Evolutionary conservation across 1,284 basidiomycete species (phyloP).

Genomic region (Trichosporon sp.): DNA sequence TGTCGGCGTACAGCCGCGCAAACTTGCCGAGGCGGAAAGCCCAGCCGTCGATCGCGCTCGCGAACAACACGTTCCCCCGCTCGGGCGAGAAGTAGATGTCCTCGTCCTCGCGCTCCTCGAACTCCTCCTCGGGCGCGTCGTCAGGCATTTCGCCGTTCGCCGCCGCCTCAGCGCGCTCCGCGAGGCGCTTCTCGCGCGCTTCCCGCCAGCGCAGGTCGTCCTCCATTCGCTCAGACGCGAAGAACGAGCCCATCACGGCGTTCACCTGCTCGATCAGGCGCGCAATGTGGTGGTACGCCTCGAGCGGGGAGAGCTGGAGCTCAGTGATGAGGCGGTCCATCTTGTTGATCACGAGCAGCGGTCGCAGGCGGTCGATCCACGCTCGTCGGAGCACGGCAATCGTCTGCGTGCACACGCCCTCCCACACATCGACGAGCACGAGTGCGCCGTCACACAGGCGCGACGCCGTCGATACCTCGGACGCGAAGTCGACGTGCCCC

Average conservation of each 20-base stretch:
- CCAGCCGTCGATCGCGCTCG: conserved; percentile 96
- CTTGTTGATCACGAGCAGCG: conserved; percentile 96
- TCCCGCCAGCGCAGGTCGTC: conserved; percentile 93
- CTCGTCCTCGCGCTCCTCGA: conserved; percentile 92
- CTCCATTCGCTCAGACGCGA: conserved; percentile 93
- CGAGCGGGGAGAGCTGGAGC: conserved; percentile 81
- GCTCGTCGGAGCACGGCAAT: conserved; percentile 93
- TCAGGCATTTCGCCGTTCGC: conserved; percentile 39
- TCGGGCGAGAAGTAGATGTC: conserved; percentile 97
- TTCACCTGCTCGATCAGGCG: conserved; percentile 97
- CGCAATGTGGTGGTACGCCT: conserved; percentile 90
- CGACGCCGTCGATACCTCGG: conserved; percentile 91
- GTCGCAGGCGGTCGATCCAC: conserved; percentile 82
- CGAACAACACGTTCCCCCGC: conserved; percentile 93
- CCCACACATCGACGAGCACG: conserved; percentile 95
- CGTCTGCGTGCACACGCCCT: conserved; percentile 98
- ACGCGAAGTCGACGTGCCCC: conserved; percentile 97
- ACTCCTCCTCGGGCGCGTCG: conserved; percentile 53
- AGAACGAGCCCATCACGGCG: conserved; percentile 95
- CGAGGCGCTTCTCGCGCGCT: conserved; percentile 75
- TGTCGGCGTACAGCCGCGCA: conserved; percentile 84
- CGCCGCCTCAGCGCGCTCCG: conserved; percentile 61
- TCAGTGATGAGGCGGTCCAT: conserved; percentile 93
- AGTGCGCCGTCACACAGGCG: conserved; percentile 92
- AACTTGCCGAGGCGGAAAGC: conserved; percentile 94